Percentiles rank a stretch among this genome's conserved stretches.
Conservation (phyloP, 345 rosid genomes). For the Eucalyptus polyanthemos region DNA sequence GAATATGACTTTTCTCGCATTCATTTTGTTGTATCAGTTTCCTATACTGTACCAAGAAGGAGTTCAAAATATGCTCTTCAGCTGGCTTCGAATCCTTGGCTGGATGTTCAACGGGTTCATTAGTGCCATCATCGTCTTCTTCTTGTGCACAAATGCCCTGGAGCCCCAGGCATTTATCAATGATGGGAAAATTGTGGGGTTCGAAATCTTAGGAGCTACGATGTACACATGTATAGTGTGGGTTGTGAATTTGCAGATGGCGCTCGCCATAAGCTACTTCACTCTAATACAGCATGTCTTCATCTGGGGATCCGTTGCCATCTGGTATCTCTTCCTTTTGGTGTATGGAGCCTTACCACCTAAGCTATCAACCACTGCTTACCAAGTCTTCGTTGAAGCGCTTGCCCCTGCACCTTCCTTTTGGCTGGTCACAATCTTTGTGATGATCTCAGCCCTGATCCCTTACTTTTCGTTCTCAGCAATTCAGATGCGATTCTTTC, state of each 20-base stretch:
- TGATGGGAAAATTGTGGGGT: conserved; percentile 51
- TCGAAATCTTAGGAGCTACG: conserved; percentile 55
- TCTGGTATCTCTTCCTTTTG: conserved; percentile 69
- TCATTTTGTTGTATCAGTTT: conserved; percentile 37
- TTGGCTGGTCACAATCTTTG: conserved; percentile 60
- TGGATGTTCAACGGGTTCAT: conserved; percentile 79
- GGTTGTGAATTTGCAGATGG: conserved; percentile 84
- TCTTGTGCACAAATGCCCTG: conserved; percentile 48
- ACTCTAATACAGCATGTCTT: conserved; percentile 57
- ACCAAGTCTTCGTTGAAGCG: conserved; percentile 61
- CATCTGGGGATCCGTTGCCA: conserved; percentile 58
- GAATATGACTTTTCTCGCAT: neutral
- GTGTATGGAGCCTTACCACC: conserved; percentile 45
- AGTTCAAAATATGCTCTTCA: conserved; percentile 67
- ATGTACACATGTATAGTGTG: conserved; percentile 83
- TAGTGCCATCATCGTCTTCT: conserved; percentile 54
- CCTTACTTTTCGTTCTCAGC: conserved; percentile 64
- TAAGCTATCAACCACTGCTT: conserved; percentile 26
- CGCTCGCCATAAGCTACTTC: conserved; percentile 64
- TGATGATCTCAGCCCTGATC: conserved; percentile 28
- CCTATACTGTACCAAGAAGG: conserved; percentile 92
- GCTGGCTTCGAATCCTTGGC: conserved; percentile 64
- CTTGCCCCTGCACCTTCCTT: conserved; percentile 69
- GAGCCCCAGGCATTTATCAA: conserved; percentile 55
- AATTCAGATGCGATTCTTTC: conserved; percentile 71